Evolutionary conservation across 78 protist species (phyloP), one percentile per base, ranked within the genome.

Genomic region (Parvularia atlantis): DNA sequence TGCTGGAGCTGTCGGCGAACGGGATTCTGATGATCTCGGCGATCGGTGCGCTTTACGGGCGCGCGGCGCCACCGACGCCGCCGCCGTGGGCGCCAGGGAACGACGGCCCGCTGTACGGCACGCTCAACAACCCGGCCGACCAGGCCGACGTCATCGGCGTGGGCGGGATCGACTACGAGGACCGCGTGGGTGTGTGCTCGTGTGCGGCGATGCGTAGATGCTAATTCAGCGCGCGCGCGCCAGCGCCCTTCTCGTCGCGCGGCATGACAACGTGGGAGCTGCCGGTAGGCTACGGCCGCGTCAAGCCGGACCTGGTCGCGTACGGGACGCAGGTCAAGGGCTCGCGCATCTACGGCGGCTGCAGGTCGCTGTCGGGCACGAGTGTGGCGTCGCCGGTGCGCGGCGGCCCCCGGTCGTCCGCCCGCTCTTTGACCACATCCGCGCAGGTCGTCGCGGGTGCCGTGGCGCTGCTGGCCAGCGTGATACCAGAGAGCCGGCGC

Each of bases 191-290:
- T n/a, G n/a, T n/a, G n/a, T n/a, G n/a, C n/a, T n/a, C n/a, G 40
- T 19, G 17, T 14, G 66, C 14, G 66, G 17, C 28, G 28, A 20
- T 50, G 54, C 54, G 14, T 50, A n/a, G n/a, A n/a, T n/a, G n/a
- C n/a, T n/a, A n/a, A n/a, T n/a, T n/a, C n/a, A n/a, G n/a, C n/a
- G n/a, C n/a, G n/a, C n/a, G n/a, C n/a, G n/a, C n/a, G n/a, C n/a
- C 82, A 6, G 69, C 84, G 0, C 6, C 22, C 26, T 91, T 80
- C 39, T 86, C 89, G 41, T 83, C 89, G 40, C 36, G 92, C 10
- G 87, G 93, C 22, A 88, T 92, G 95, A 95, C 98, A 24, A 67
- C 82, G 28, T 89, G 95, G 96, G 97, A 94, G 82, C 63, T 87
- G 2, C 95, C 97, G 0, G 19, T 0, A 0, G 98, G 98, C 2